Evolutionary conservation across 495 filamentous ascomycete species (phyloP).

Genomic region (Talaromyces borbonicus): DNA sequence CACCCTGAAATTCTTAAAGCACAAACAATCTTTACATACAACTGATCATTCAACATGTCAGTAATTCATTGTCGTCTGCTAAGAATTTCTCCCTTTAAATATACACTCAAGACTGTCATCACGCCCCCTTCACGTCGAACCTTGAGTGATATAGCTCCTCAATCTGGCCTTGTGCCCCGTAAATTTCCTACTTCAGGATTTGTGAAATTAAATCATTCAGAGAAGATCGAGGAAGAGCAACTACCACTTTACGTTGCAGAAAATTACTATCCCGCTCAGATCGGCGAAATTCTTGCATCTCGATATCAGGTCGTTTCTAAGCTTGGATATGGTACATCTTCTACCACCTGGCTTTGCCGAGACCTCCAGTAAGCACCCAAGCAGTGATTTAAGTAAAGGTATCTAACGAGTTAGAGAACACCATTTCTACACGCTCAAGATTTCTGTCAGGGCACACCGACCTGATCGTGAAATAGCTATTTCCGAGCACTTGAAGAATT

Average conservation of each 20-base stretch:
- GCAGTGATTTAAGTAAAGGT: conserved; percentile 4
- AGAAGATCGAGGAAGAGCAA: conserved; percentile 31
- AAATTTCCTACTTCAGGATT: conserved; percentile 13
- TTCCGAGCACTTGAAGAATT: no score
- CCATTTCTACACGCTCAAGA: no score
- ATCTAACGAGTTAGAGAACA: conserved; percentile 13
- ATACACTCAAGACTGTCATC: neutral
- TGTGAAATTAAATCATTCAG: conserved; percentile 4
- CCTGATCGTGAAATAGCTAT: no score
- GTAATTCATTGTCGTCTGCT: neutral
- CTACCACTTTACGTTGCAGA: conserved; percentile 28
- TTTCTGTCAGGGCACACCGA: no score
- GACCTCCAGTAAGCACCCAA: conserved; percentile 28
- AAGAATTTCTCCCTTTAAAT: neutral
- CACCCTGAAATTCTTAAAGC: neutral
- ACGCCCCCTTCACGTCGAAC: neutral
- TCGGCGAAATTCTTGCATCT: conserved; percentile 32
- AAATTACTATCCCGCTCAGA: conserved; percentile 32
- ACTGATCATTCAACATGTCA: neutral
- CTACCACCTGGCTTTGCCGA: conserved; percentile 43
- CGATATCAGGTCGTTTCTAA: conserved; percentile 36
- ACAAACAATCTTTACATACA: neutral
- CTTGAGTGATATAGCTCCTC: conserved; percentile 8
- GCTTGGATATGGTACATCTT: conserved; percentile 37
- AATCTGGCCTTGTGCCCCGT: neutral